A percentile compares a stretch with the other conserved stretches of the same genome.
Conservation (phyloP, 495 filamentous ascomycete species). For the Podospora didyma region DNA sequence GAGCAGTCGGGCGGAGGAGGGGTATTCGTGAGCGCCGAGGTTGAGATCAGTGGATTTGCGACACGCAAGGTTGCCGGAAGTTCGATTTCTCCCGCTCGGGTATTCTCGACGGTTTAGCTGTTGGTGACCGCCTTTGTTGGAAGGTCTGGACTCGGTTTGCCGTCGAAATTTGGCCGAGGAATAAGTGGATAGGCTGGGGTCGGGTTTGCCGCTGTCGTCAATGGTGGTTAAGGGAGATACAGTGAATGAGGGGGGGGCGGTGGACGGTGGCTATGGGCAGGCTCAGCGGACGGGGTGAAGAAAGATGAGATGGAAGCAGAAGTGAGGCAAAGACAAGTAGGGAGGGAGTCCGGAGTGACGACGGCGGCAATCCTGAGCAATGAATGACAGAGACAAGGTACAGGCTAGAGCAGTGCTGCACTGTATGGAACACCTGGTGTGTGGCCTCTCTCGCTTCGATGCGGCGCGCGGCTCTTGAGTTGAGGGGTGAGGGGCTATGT, state of each 20-base stretch:
- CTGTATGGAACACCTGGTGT: slow-evolving; percentile 5
- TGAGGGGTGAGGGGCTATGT: not conserved
- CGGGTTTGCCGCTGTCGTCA: not conserved
- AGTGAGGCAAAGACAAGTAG: not conserved
- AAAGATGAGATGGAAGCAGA: not conserved
- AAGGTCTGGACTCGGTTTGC: no score
- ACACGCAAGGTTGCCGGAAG: no score
- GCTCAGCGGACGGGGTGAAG: not conserved
- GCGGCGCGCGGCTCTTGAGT: not conserved
- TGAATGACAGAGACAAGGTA: not conserved
- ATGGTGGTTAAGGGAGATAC: not conserved
- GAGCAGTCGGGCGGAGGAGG: slow-evolving; percentile 1
- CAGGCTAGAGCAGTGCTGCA: slow-evolving; percentile 1
- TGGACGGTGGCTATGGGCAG: not conserved
- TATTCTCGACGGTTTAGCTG: no score
- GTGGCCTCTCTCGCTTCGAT: not conserved
- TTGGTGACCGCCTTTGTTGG: no score
- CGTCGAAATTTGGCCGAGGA: no score
- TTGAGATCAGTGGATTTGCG: not conserved
- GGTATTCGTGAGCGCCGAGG: not conserved
- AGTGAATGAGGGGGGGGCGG: not conserved
- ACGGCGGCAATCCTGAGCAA: slow-evolving; percentile 1
- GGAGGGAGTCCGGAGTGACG: slow-evolving; percentile 5
- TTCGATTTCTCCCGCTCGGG: no score
- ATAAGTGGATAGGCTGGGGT: no score